Conservation (phyloP, 2,329 filamentous ascomycete genomes). For the Hysterium pulicare region DNA sequence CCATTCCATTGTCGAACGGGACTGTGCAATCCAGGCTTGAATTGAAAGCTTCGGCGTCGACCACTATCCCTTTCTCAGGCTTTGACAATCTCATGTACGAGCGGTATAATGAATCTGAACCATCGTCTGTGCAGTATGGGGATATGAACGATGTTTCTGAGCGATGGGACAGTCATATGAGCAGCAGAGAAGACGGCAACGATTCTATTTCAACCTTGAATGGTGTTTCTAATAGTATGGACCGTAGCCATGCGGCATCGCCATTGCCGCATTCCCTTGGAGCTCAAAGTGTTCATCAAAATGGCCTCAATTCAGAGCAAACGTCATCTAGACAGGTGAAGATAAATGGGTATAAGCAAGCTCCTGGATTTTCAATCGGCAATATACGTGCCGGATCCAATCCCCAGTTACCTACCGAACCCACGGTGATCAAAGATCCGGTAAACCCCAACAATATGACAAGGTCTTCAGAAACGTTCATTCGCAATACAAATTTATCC, state of each 20-base stretch:
- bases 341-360: slow-evolving; percentile 10
- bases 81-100: slow-evolving; percentile 31
- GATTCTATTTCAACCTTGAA: slow-evolving; percentile 20
- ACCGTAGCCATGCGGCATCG: slow-evolving; percentile 4
- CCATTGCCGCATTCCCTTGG: slow-evolving; percentile 25
- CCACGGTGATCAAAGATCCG: slow-evolving; percentile 10
- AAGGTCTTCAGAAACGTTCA: slow-evolving; percentile 20
- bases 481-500: slow-evolving; percentile 23
- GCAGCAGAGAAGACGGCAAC: slow-evolving; percentile 29
- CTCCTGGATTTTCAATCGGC: slow-evolving; percentile 10
- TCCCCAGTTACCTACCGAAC: slow-evolving; percentile 5
- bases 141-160: slow-evolving; percentile 37
- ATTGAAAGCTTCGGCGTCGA: slow-evolving; percentile 28
- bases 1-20: slow-evolving; percentile 32
- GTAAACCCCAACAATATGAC: slow-evolving; percentile 15
- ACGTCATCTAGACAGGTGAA: slow-evolving; percentile 10
- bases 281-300: slow-evolving; percentile 18
- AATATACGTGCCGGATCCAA: slow-evolving; percentile 3
- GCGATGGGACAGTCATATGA: slow-evolving; percentile 28
- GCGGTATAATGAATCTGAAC: slow-evolving; percentile 38
- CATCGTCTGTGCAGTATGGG: slow-evolving; percentile 39
- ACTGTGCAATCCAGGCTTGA: slow-evolving; percentile 21
- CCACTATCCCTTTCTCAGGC: slow-evolving; percentile 24
- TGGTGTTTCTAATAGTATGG: slow-evolving; percentile 24
- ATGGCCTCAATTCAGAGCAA: slow-evolving; percentile 11